Percentiles rank a stretch among this genome's conserved stretches.
These are phyloP conservation scores for Calendula officinalis DNA, from an alignment of 129 eudicot genomes.

Conservation along the genomic window DNA sequence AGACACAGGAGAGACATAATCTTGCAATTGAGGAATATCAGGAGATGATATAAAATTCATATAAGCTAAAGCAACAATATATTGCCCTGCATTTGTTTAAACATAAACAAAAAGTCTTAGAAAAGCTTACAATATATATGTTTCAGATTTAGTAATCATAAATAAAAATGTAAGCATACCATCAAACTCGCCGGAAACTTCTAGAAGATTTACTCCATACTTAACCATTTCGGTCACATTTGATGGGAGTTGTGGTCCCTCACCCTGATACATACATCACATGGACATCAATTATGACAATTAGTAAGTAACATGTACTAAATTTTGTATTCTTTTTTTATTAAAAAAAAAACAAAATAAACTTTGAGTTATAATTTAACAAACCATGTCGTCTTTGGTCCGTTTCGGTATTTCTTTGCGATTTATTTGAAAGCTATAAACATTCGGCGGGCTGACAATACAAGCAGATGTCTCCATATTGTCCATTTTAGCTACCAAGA, in stretches of 20 bases:
- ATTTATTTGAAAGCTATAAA: constrained; percentile 35
- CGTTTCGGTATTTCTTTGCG: constrained; percentile 28
- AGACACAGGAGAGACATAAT: constrained; percentile 25
- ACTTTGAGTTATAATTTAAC: constrained; percentile 15
- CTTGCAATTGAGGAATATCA: constrained; percentile 31
- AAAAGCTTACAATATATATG: constrained; percentile 12
- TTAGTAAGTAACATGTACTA: neutral
- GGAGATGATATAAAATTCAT: constrained; percentile 27
- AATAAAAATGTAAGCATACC: constrained; percentile 34
- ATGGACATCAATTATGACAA: constrained; percentile 15
- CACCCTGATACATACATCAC: constrained; percentile 31
- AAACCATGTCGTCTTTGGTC: constrained; percentile 33
- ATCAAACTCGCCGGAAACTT: constrained; percentile 45
- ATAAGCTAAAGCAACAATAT: constrained; percentile 31
- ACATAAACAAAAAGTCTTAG: neutral
- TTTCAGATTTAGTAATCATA: constrained; percentile 14
- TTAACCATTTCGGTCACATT: constrained; percentile 42
- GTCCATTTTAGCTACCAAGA: constrained; percentile 33
- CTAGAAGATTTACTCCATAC: constrained; percentile 48
- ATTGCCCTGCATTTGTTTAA: constrained; percentile 24
- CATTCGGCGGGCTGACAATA: constrained; percentile 31
- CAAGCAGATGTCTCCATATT: constrained; percentile 36
- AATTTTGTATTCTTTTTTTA: neutral
- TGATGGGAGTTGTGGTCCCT: constrained; percentile 44
- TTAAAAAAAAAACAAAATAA: too few species aligned